phyloP scores from a whole-genome alignment of 345 rosid genomes.

The Pugionium dolabratum region DNA sequence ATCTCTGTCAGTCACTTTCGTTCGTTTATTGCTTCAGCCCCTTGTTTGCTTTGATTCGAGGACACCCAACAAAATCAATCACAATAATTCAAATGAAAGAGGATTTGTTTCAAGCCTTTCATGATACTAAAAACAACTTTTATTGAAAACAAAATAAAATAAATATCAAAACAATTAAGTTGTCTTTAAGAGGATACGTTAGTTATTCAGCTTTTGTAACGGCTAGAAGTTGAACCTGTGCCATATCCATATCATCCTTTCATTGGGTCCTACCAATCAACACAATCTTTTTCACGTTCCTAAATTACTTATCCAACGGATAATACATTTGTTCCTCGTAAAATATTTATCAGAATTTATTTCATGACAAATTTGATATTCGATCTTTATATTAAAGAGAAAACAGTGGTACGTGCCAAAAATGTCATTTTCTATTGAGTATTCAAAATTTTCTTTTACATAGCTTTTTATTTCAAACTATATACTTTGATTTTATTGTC shows the following conservation, averaged over 20 bases:
- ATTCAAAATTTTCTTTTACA: too few species aligned
- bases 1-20: conserved; percentile 8
- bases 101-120: background rate
- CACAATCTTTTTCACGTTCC: conserved; percentile 33
- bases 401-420: background rate
- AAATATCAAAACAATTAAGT: too few species aligned
- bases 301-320: background rate
- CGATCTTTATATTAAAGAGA: background rate
- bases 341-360: background rate
- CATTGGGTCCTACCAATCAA: conserved; percentile 30
- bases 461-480: too few species aligned
- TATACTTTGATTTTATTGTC: too few species aligned
- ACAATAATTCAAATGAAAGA: conserved; percentile 1
- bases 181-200: background rate
- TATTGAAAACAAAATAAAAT: too few species aligned
- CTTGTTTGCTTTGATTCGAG: conserved; percentile 19
- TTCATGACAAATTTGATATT: background rate
- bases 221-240: too few species aligned
- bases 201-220: too few species aligned
- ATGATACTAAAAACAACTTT: too few species aligned
- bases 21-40: conserved; percentile 22
- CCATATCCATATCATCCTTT: too few species aligned
- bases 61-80: conserved; percentile 14
- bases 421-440: too few species aligned
- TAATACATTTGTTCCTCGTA: background rate